Evolutionary conservation across 192 early-diverging fungal species (phyloP), one percentile per base, ranked within the genome.

Genomic region (Kappamyces sp.): DNA sequence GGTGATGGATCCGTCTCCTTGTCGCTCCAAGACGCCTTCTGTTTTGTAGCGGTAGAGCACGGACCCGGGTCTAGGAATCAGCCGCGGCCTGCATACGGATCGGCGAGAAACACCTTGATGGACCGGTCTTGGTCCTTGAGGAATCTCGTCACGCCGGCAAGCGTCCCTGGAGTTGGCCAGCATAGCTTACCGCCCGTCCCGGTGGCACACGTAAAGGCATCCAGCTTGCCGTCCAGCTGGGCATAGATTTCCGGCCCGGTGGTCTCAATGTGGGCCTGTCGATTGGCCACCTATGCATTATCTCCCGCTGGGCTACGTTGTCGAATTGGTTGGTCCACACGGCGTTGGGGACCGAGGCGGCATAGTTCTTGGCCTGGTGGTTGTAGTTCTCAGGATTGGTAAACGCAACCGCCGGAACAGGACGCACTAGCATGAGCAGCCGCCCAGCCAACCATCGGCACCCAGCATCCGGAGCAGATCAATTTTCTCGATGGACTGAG

Each of bases 241-340:
- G 74, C 74, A 85, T 84, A 90, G 63, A 97, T 95, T 67, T 97
- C 94, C 1, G 94, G 94, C 0, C 93, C 94, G 2, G 94, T 97
- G 37, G 94, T 95, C 65, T 95, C 91, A 59, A 91, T 85, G 52
- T 97, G 94, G 5, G 94, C 91, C 48, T 80, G 88, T 29, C 88
- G 78, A 66, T 97, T 97, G 38, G 90, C 91, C 7, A 69, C 75
- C 70, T 74, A 34, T 59, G 33, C 33, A 45, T n/a, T 11, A 58
- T 14, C 6, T 7, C 7, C 52, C 30, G 52, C 5, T 15, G 39
- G 55, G 58, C 7, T 55, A 74, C 70, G 61, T 94, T 95, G 66
- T 97, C 94, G 62, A 97, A 97, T 63, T 97, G 94, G 68, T 97
- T 91, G 5, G 94, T 94, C 91, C 91, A 96, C 22, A 91, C 91